phyloP scores from a whole-genome alignment of 768 basidiomycete genomes.

The Trametes villosa region DNA sequence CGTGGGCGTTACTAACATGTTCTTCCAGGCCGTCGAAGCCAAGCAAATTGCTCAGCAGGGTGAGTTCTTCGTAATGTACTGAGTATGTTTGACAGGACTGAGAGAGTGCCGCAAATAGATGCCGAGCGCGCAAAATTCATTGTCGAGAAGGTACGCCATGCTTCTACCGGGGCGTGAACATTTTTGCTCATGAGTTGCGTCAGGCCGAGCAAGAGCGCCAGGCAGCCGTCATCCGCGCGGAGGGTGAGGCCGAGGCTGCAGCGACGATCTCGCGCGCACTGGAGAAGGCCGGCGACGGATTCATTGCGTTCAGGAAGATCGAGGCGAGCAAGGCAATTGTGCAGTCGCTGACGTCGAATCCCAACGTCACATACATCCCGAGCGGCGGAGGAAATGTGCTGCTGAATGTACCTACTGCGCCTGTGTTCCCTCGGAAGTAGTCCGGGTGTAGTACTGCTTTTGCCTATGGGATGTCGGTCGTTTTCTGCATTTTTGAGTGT shows the following conservation, averaged over 20 bases:
- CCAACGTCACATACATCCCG: constrained; percentile 90
- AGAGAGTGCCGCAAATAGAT: constrained; percentile 53
- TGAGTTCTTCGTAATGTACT: constrained; percentile 36
- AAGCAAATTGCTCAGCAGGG: constrained; percentile 99
- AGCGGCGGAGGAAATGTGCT: constrained; percentile 80
- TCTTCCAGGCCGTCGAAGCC: constrained; percentile 86
- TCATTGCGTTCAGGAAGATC: constrained; percentile 93
- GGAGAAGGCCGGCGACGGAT: constrained; percentile 94
- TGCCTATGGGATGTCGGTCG: background rate
- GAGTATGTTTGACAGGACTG: background rate
- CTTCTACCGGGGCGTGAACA: constrained; percentile 1
- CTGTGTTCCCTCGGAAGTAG: constrained; percentile 37
- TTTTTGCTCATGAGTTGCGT: constrained; percentile 8
- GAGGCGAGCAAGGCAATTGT: constrained; percentile 99
- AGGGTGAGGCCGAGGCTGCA: constrained; percentile 98
- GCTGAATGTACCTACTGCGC: constrained; percentile 75
- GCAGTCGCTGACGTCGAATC: constrained; percentile 74
- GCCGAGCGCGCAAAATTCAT: constrained; percentile 99
- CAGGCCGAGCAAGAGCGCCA: constrained; percentile 99
- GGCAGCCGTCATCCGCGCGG: constrained; percentile 96
- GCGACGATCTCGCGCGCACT: constrained; percentile 88
- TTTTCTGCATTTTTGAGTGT: constrained; percentile 5
- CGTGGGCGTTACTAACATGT: background rate
- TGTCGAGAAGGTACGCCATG: constrained; percentile 82
- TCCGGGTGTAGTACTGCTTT: constrained; percentile 10